Evolutionary conservation across 1,139 yeast species (phyloP), one percentile per base, ranked within the genome.

Genomic region (Geotrichum histeridarum): DNA sequence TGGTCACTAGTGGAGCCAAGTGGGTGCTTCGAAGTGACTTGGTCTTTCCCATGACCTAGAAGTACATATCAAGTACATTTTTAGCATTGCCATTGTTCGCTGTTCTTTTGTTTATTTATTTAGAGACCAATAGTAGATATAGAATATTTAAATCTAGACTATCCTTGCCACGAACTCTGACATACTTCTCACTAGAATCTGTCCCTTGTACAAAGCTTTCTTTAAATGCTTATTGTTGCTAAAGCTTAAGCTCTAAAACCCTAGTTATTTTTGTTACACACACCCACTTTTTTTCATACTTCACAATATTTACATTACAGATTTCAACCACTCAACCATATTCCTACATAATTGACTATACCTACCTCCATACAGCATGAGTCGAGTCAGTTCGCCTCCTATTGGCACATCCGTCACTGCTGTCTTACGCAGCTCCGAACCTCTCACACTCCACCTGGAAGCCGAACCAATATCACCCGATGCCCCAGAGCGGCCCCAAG

Each of bases 1-100:
- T 74, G 53, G 86, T 83, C 0, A 68, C 64, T 15, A 66, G 61
- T 4, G 88, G 88, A 0, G 79, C 69, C 43, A 83, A 83, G 63
- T 83, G 87, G 88, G 82, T 83, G 0, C 67, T 83, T 12, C 68
- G 88, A 63, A 80, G 84, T 60, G 88, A 83, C 64, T 78, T 83
- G 36, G 78, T 79, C 7, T 80, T 43, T 39, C 57, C 57, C n/a
- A 45, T 42, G 51, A 32, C 18, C 12, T 51, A 30, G n/a, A n/a
- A 22, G 32, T 22, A 22, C 27, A 22, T 22, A 15, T 42, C 14
- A 42, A 42, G 17, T 30, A 11, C 6, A 7, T 7, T 39, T 39
- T 17, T 33, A n/a, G 37, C 12, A 33, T 33, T 33, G 12, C 14
- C 4, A 7, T 39, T 7, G 33, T n/a, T 27, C 47, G 18, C 18